Base-by-base conservation (phyloP, 768 basidiomycete genomes). In the Pisolithus marmoratus region DNA sequence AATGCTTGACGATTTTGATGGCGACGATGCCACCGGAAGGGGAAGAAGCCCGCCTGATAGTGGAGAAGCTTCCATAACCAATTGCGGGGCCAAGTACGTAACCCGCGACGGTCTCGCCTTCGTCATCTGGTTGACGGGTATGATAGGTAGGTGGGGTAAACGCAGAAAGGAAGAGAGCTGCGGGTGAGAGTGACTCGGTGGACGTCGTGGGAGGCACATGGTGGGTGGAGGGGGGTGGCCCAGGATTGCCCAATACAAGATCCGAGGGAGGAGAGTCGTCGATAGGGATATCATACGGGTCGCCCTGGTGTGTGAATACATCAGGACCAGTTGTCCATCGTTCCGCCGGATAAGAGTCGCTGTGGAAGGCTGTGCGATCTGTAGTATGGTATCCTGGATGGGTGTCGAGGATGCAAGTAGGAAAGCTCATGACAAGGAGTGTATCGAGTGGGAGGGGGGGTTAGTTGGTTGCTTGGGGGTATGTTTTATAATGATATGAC, bases 61-160 rank as follows among this genome's bases (percentile, higher is more conserved):
- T 82, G 14, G 90, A 90, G 65, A 91, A 90, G 7, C 83, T 87
- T 8, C 94, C 93, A 54, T 80, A 75, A 23, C 88, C 93, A 12
- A 95, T 79, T 57, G 87, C 73, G 27, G 76, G 75, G 15, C 90
- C 93, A 0, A 96, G 77, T 7, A 76, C 80, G 63, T 92, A 94
- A 9, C 85, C 84, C 0, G 80, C 76, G 11, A 94, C 75, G 22
- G 70, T 61, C 48, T 85, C 74, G 3, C 88, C 88, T 59, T 87
- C 85, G 17, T 77, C 79, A 58, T 91, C 87, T 5, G 80, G 79
- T 6, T 74, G 67, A 5, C 63, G 63, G 1, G 70, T 55, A 3
- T 68, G 51, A 1, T 72, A 63, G 0, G 60, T 54, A 0, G 74
- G 61, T 2, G 78, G 74, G 20, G 73, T 77, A 67, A 87, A 86